A percentile compares a stretch with the other conserved stretches of the same genome.
These are phyloP conservation scores for Heritiera fomes DNA, from an alignment of 345 rosid genomes.

Conservation along the genomic window DNA sequence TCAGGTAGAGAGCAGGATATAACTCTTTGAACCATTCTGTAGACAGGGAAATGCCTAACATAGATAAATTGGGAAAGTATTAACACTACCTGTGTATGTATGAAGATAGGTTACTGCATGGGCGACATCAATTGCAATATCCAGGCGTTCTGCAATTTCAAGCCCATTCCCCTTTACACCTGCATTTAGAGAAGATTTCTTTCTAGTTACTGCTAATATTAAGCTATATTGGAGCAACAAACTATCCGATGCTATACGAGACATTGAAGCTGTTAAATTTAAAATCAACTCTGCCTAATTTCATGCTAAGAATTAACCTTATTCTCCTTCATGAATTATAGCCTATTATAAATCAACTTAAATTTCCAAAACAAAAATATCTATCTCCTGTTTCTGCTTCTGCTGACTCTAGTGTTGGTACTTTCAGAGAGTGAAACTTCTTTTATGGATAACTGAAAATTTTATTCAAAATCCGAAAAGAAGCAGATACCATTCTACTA, in stretches of 20 bases:
- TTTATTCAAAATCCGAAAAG: too few relatives aligned
- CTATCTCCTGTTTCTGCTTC: neutral
- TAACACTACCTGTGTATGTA: constrained; percentile 64
- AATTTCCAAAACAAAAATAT: neutral
- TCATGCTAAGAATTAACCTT: neutral
- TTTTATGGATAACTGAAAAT: too few relatives aligned
- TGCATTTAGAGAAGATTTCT: constrained; percentile 31
- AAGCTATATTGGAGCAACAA: neutral
- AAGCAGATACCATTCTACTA: too few relatives aligned
- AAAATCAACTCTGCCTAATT: neutral
- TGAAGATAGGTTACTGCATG: constrained; percentile 92
- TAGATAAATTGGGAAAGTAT: neutral
- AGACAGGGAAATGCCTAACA: neutral
- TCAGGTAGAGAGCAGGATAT: neutral
- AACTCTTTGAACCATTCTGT: neutral
- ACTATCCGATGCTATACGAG: neutral
- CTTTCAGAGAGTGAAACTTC: neutral
- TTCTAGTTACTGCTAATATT: neutral
- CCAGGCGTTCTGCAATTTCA: constrained; percentile 78
- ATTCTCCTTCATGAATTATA: neutral
- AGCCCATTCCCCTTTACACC: constrained; percentile 63
- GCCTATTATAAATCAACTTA: neutral
- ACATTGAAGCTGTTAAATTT: neutral
- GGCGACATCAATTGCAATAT: constrained; percentile 90
- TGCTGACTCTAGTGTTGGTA: neutral